phyloP scores from a whole-genome alignment of 1,139 yeast genomes.

The Geotrichum candidum region DNA sequence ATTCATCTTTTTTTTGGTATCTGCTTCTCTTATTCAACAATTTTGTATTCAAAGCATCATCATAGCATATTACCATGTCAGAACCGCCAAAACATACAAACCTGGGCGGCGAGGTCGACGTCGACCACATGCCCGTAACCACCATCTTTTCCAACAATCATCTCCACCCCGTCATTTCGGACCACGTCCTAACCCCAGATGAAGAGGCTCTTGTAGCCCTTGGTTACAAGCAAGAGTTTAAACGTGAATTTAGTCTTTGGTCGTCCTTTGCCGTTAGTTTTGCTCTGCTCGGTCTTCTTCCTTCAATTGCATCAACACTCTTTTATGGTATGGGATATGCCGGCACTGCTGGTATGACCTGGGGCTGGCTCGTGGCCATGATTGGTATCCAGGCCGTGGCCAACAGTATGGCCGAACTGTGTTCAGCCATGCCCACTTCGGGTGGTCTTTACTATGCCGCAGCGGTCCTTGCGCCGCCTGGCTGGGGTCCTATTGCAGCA shows the following conservation, averaged over 20 bases:
- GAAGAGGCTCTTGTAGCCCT: slow-evolving; percentile 40
- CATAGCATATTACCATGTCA: background rate
- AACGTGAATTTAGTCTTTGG: slow-evolving; percentile 52
- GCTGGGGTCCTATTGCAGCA: slow-evolving; percentile 49
- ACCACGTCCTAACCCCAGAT: slow-evolving; percentile 25
- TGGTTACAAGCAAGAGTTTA: slow-evolving; percentile 70
- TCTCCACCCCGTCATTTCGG: slow-evolving; percentile 27
- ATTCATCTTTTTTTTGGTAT: background rate
- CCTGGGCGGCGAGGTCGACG: slow-evolving; percentile 24
- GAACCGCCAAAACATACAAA: slow-evolving; percentile 11
- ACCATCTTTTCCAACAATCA: slow-evolving; percentile 23
- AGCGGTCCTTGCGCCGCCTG: slow-evolving; percentile 50
- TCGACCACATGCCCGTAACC: slow-evolving; percentile 25
- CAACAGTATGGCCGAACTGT: slow-evolving; percentile 51
- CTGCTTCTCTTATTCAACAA: background rate
- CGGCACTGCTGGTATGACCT: slow-evolving; percentile 52
- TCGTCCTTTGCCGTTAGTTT: slow-evolving; percentile 63
- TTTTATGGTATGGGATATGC: slow-evolving; percentile 44
- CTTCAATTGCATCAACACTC: slow-evolving; percentile 48
- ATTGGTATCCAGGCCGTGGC: slow-evolving; percentile 48
- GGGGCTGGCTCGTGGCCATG: slow-evolving; percentile 58
- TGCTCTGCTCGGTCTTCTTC: slow-evolving; percentile 61
- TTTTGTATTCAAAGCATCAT: background rate
- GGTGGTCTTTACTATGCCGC: slow-evolving; percentile 59
- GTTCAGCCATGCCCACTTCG: slow-evolving; percentile 58